Conservation (phyloP, 2,329 filamentous ascomycete species). For the Fusarium sp. region DNA sequence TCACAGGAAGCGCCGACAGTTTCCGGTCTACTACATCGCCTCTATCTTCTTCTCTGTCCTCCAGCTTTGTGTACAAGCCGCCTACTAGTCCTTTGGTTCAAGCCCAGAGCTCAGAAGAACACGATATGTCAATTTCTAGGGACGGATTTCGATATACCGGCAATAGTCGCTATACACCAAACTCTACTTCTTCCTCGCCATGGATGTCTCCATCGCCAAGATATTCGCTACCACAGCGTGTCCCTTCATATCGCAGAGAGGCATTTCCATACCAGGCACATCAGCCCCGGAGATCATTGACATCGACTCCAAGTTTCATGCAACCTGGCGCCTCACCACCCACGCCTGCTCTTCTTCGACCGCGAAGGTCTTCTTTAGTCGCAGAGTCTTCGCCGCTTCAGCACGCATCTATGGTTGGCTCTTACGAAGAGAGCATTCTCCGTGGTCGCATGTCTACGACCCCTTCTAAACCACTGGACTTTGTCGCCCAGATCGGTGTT, state of each 20-base stretch:
- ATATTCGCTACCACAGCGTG: conserved; percentile 41
- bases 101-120: conserved; percentile 84
- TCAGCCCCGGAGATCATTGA: conserved; percentile 80
- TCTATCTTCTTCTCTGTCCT: conserved; percentile 77
- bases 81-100: conserved; percentile 94
- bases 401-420: conserved; percentile 95
- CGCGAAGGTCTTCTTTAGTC: conserved; percentile 76
- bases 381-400: conserved; percentile 82
- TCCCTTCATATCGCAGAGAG: conserved; percentile 64
- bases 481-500: conserved; percentile 94
- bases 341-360: conserved; percentile 61
- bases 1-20: conserved; percentile 49
- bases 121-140: conserved; percentile 65
- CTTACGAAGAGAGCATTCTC: conserved; percentile 96
- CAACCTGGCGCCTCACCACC: conserved; percentile 59
- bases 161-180: conserved; percentile 76
- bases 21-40: conserved; percentile 66
- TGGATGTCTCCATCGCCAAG: conserved; percentile 55
- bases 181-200: conserved; percentile 65
- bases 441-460: conserved; percentile 96
- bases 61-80: conserved; percentile 84
- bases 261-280: conserved; percentile 79
- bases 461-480: conserved; percentile 91
- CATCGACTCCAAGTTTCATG: conserved; percentile 62
- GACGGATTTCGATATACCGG: conserved; percentile 62